Evolutionary conservation across 2,329 filamentous ascomycete species (phyloP).

Genomic region (Phyllosticta capitalensis): DNA sequence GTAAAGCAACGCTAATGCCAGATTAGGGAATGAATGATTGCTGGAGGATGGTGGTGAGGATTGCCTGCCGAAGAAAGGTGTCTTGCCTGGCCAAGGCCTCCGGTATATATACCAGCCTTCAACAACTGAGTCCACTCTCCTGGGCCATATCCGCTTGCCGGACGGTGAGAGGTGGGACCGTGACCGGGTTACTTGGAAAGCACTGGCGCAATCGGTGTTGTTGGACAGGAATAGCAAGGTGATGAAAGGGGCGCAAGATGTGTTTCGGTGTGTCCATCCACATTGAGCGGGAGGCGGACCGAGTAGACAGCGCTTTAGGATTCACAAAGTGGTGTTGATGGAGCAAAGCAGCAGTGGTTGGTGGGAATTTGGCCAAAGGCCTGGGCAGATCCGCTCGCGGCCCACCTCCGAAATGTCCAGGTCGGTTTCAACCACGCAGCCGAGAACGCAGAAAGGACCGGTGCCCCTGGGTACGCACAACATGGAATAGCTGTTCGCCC

Average conservation of each 20-base stretch:
- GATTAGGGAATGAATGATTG: background rate
- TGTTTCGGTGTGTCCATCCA: background rate
- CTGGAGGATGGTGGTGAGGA: background rate
- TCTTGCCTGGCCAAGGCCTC: background rate
- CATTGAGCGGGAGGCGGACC: background rate
- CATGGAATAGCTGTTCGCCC: background rate
- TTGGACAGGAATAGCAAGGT: background rate
- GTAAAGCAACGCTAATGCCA: background rate
- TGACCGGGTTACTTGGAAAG: background rate
- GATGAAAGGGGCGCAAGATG: background rate
- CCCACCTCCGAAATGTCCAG: background rate
- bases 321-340: background rate
- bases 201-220: background rate
- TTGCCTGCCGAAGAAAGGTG: background rate
- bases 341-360: constrained; percentile 1
- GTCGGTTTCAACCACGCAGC: background rate
- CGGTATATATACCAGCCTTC: background rate
- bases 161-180: background rate
- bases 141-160: background rate
- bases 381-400: background rate
- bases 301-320: background rate
- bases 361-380: background rate
- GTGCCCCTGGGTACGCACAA: background rate
- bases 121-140: background rate
- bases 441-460: background rate